Base-by-base conservation (phyloP, 768 basidiomycete genomes). In the button mushroom (Agaricus bisporus) region DNA sequence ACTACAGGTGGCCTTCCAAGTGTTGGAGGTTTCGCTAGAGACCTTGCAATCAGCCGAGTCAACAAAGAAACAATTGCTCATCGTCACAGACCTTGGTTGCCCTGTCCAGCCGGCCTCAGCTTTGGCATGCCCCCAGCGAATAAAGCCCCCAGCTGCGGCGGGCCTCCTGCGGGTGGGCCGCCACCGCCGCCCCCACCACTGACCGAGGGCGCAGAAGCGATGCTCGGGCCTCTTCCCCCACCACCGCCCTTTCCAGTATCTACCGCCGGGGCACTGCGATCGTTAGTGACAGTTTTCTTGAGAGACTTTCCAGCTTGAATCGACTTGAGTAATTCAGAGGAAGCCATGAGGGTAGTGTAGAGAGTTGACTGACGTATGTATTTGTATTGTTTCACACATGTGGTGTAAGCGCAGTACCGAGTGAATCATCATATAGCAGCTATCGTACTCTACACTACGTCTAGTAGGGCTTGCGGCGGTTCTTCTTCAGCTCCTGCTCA, bases 101-200 rank as follows among this genome's bases (percentile, higher is more conserved):
- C 75, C 54, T 81, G 78, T 11, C 83, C 88, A n/a, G 87, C 78
- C 42, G 91, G 82, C 73, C 87, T 95, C 63, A 95, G 65, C 64
- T 89, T 94, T 4, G 94, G 94, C 74, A 95, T 83, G 1, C 94
- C 93, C 14, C 91, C 92, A 42, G 93, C 91, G 63, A 97, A 95
- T 10, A 97, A 68, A 1, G 82, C 85, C 29, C 83, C 93, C 4
- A 95, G 72, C 66, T 94, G 91, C 22, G 91, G 89, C 25, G 91
- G 83, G 38, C 74, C 77, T 20, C 67, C 71, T 49, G 60, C 66
- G 11, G 64, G 60, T 26, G 61, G 60, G 32, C 56, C 56, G 44
- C 54, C 56, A 36, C 55, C 35, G n/a, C 58, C 56, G 41, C 55
- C 35, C 14, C 58, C 62, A 6, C 61, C 60, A 14, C 59, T 58